phyloP scores from a whole-genome alignment of 331 rosid species.

The Malus hybrid region DNA sequence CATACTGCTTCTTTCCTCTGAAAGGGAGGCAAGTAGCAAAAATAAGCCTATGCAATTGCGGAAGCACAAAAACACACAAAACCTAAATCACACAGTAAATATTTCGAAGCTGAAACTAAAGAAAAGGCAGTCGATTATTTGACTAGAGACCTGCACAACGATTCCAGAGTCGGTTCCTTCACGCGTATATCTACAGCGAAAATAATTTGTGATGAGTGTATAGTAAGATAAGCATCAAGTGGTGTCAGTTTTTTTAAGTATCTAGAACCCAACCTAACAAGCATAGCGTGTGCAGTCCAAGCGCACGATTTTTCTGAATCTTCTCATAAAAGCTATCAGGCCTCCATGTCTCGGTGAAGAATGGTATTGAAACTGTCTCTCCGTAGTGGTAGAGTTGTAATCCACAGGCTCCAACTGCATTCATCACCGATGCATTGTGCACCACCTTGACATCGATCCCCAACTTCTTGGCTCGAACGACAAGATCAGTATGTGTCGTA shows the following conservation, averaged over 20 bases:
- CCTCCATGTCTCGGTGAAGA: constrained; percentile 77
- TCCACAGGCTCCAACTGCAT: constrained; percentile 84
- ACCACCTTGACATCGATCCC: constrained; percentile 62
- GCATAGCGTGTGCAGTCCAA: constrained; percentile 91
- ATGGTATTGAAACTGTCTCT: constrained; percentile 77
- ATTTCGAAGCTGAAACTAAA: neutral
- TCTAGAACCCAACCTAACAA: constrained; percentile 51
- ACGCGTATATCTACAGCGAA: constrained; percentile 68
- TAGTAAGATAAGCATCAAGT: neutral
- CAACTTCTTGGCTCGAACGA: constrained; percentile 80
- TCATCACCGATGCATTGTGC: constrained; percentile 88
- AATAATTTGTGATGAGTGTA: neutral
- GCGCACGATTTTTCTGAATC: constrained; percentile 52
- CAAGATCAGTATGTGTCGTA: constrained; percentile 84
- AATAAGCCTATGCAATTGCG: neutral
- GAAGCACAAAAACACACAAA: neutral
- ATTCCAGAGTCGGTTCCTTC: constrained; percentile 86
- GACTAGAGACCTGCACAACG: constrained; percentile 61
- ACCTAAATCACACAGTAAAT: neutral
- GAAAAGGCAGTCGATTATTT: neutral
- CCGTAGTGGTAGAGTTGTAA: constrained; percentile 84
- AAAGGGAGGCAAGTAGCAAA: constrained; percentile 2
- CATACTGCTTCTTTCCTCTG: constrained; percentile 82
- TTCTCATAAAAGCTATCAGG: constrained; percentile 92
- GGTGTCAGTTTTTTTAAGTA: neutral